Evolutionary conservation across 2,329 filamentous ascomycete species (phyloP), one percentile per base, ranked within the genome.

Genomic region (Botrytis cinerea): DNA sequence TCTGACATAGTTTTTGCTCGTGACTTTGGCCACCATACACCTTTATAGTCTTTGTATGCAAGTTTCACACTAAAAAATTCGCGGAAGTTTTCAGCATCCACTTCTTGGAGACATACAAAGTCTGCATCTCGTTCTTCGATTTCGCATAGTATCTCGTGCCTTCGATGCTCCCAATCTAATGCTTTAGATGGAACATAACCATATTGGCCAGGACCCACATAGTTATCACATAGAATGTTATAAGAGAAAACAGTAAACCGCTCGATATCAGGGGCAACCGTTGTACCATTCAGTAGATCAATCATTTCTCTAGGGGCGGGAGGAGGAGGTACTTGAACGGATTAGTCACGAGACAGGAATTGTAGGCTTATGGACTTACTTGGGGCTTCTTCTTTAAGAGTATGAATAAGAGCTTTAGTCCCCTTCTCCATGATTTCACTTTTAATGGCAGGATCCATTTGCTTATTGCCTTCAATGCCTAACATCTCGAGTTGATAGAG

Each of bases 211-310:
- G 90, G 87, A 0, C 95, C 98, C 7, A 95, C 95, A 79, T 96
- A 97, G 80, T 94, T 93, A 83, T 98, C 94, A 83, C 95, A 98
- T 18, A 99, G 88, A 64, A 95, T 97, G 82, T 99, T 99, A 90
- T 96, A 98, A 35, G 93, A 97, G 75, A 98, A 87, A 14, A 97
- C 91, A 73, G 93, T 93, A 81, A 98, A 90, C 71, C 90, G 91
- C 80, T 98, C 89, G 75, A 89, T 82, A 71, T 81, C 85, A 1
- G 86, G 78, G 82, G 62, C 83, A 79, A 51, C 82, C 75, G 84
- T 86, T 72, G 86, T 85, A 76, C 92, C 91, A 82, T 90, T 89
- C 78, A 90, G 91, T 38, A 98, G 88, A n/a, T 92, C 87, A 74
- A 98, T 89, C 83, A 91, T 91, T 78, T 92, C 90, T 79, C 96